Evolutionary conservation across 1,284 basidiomycete genomes (phyloP).

Genomic region (Ustilago vetiveriae): DNA sequence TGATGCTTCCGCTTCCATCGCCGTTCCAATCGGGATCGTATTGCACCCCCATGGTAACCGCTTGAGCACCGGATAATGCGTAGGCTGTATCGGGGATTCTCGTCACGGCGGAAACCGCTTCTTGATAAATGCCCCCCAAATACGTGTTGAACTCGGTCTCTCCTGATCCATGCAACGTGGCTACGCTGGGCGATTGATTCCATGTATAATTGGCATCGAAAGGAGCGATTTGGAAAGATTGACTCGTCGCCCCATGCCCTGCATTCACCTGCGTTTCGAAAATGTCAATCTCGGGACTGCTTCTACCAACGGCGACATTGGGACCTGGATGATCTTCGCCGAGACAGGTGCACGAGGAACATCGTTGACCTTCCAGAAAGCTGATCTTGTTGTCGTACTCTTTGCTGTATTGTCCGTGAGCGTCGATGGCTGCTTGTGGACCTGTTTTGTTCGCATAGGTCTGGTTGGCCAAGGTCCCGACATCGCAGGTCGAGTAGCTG

Average conservation of each 20-base stretch:
- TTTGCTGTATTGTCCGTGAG: conserved; percentile 17
- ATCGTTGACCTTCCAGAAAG: conserved; percentile 44
- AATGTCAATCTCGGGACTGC: conserved; percentile 65
- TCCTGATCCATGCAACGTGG: conserved; percentile 18
- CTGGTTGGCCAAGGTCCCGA: conserved; percentile 58
- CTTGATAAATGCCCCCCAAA: conserved; percentile 60
- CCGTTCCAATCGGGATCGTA: conserved; percentile 60
- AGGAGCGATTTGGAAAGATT: conserved; percentile 65
- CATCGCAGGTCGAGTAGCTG: conserved; percentile 64
- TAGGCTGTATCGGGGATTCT: conserved; percentile 54
- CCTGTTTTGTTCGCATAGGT: conserved; percentile 39
- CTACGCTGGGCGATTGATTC: conserved; percentile 14
- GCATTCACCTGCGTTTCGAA: conserved; percentile 66
- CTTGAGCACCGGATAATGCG: conserved; percentile 12
- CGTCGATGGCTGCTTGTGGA: conserved; percentile 25
- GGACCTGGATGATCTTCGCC: conserved; percentile 53
- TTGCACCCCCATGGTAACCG: conserved; percentile 59
- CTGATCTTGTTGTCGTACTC: conserved; percentile 13
- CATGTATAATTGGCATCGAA: conserved; percentile 61
- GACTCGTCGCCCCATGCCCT: conserved; percentile 40
- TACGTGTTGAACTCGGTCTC: conserved; percentile 52
- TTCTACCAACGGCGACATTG: conserved; percentile 45
- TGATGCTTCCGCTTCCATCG: conserved; percentile 53
- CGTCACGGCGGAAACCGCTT: conserved; percentile 59
- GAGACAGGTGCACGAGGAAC: conserved; percentile 53